Evolutionary conservation across 2,329 filamentous ascomycete genomes (phyloP), one percentile per base, ranked within the genome.

Genomic region (Alternaria arbusti): DNA sequence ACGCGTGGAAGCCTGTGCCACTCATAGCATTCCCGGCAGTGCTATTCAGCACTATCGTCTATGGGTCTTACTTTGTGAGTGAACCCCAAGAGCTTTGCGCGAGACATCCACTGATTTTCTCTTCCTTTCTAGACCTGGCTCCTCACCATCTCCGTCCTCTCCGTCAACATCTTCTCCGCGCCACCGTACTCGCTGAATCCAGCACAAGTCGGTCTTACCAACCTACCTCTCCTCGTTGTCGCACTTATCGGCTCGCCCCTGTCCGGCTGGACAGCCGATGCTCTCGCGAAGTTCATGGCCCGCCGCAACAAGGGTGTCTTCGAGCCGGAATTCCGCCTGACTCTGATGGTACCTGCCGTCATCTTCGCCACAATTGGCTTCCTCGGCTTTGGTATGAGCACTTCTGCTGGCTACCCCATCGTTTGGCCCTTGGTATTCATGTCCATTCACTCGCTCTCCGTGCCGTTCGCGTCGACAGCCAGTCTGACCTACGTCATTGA

Each of bases 1-100:
- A 71, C 22, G 69, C 61, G 9, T 72, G 70, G 66, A 77, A 77
- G 3, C 95, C 94, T 0, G 90, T 97, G 57, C 92, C 92, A 0
- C 86, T 97, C 1, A 90, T 97, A 70, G 79, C 91, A 3, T 94
- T 97, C 76, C 94, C 94, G 0, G 92, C 92, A 5, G 93, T 97
- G 65, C 81, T 97, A 20, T 97, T 94, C 92, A 86, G 85, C 12
- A 88, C 86, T 67, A 83, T 97, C 6, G 92, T 94, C 40, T 94
- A 97, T 82, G 94, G 94, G 5, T 88, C 91, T 3, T 88, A 97
- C 78, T 97, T 97, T 74, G 40, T 56, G 9, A 15, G 32, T 12
- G 5, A 32, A 17, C 1, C 6, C n/a, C 30, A 36, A 8, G 3
- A 20, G 12, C 9, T 8, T 49, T 52, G 3, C 36, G 46, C 12